Percentiles rank a stretch among this genome's conserved stretches.
phyloP scores from a whole-genome alignment of 305 asterid genomes.

The Plantago lanceolata region DNA sequence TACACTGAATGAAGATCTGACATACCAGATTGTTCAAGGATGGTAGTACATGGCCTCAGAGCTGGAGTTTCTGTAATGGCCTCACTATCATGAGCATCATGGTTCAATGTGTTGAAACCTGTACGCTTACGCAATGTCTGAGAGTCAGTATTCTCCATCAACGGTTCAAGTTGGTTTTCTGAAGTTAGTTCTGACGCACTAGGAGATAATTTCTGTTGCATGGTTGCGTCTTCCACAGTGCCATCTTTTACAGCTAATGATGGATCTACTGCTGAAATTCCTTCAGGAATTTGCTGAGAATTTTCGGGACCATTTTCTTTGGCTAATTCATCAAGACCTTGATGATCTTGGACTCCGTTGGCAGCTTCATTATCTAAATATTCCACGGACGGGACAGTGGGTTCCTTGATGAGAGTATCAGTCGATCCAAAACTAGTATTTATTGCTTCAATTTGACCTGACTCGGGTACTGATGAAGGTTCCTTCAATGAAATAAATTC shows the following conservation, averaged over 20 bases:
- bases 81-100: constrained; percentile 30
- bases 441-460: constrained; percentile 32
- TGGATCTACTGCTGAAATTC: constrained; percentile 29
- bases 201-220: constrained; percentile 31
- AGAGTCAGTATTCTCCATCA: constrained; percentile 28
- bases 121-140: constrained; percentile 28
- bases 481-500: constrained; percentile 31
- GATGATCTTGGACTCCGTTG: constrained; percentile 28
- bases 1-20: constrained; percentile 29
- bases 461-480: constrained; percentile 28
- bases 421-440: constrained; percentile 29
- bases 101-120: constrained; percentile 26
- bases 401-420: constrained; percentile 32
- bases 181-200: constrained; percentile 31
- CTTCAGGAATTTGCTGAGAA: constrained; percentile 40
- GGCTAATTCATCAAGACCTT: constrained; percentile 30
- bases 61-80: constrained; percentile 27
- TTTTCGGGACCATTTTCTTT: constrained; percentile 33
- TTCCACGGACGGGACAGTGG: constrained; percentile 34
- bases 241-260: constrained; percentile 26
- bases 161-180: constrained; percentile 34
- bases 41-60: constrained; percentile 52
- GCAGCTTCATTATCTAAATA: constrained; percentile 33
- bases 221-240: constrained; percentile 22
- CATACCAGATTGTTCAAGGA: constrained; percentile 33